Base-by-base conservation (phyloP, 768 basidiomycete genomes). In the Dioszegia aurantiaca region DNA sequence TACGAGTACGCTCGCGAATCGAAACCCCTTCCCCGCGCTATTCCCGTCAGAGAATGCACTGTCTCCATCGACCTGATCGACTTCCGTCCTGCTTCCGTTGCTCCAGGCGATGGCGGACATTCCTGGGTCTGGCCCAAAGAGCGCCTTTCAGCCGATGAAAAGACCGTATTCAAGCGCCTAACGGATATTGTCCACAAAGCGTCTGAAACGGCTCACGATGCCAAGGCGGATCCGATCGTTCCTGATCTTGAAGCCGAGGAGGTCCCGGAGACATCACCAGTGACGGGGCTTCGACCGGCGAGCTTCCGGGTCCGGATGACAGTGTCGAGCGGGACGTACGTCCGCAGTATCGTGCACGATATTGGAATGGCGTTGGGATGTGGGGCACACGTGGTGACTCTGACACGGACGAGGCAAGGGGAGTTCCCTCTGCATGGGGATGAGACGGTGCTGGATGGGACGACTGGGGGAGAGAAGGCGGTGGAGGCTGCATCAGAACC, bases 251-350 rank as follows among this genome's bases (percentile, higher is more conserved):
- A 63, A 10, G 54, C 58, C 19, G 61, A 62, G 23, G 58, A 55
- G 19, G 59, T 62, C 8, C 64, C 70, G 1, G 68, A 68, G 36
- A 36, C 64, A 4, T 66, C 69, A 19, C 31, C 59, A 9, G 55
- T 39, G 19, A 67, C 65, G 1, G 70, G 68, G 1, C 30, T 64
- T 17, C 59, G 64, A 26, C 89, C 93, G 1, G 82, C 86, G 0
- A 87, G 87, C 21, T 95, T 98, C 75, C 86, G 87, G 9, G 80
- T 99, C 62, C 83, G 83, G 55, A 94, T 99, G 92, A 87, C 82
- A 61, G 95, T 98, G 5, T 93, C 92, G 9, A 88, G 89, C 26
- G 95, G 95, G 39, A 98, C 95, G 14, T 99, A 99, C 69, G 93
- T 99, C 54, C 87, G 95, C 48, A 92, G 88, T 0, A 87, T 99